Conservation (phyloP, 2,329 filamentous ascomycete species). For the Aspergillus hiratsukae region DNA sequence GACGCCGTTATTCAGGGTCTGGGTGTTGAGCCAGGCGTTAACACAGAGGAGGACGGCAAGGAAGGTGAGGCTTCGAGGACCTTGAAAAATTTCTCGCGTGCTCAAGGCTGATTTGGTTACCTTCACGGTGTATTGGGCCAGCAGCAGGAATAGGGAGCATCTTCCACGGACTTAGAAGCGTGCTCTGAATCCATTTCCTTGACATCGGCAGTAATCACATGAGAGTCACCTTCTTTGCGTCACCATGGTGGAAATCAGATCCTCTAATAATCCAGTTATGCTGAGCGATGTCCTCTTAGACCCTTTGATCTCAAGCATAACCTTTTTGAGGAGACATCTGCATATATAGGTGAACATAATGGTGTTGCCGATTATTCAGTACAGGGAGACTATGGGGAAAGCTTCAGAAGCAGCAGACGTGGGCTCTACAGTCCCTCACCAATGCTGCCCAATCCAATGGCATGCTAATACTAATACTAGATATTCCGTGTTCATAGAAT, state of each 20-base stretch:
- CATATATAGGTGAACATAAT: neutral
- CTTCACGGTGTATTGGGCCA: slow-evolving; percentile 59
- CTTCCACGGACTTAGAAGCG: slow-evolving; percentile 60
- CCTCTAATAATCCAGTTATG: neutral
- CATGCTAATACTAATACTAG: too few species aligned
- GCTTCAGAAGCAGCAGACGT: slow-evolving; percentile 17
- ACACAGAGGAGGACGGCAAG: slow-evolving; percentile 49
- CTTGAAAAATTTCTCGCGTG: slow-evolving; percentile 51
- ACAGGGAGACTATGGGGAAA: slow-evolving; percentile 19
- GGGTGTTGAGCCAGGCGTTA: slow-evolving; percentile 50
- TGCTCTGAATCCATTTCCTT: slow-evolving; percentile 54
- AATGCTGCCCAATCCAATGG: too few species aligned
- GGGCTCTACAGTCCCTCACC: slow-evolving; percentile 1
- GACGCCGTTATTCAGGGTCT: slow-evolving; percentile 44
- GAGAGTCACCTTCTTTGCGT: slow-evolving; percentile 21
- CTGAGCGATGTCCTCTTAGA: neutral
- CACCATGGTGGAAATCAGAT: neutral
- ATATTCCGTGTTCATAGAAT: neutral
- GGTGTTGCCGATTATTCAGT: neutral
- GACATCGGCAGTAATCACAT: slow-evolving; percentile 55
- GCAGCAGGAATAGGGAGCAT: slow-evolving; percentile 60
- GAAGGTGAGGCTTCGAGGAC: slow-evolving; percentile 51
- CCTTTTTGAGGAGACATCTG: neutral
- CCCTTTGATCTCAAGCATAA: neutral
- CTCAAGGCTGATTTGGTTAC: slow-evolving; percentile 52